Percentiles rank a stretch among this genome's conserved stretches.
phyloP scores from a whole-genome alignment of 257 asterid species.

The Nicotiana otophora region DNA sequence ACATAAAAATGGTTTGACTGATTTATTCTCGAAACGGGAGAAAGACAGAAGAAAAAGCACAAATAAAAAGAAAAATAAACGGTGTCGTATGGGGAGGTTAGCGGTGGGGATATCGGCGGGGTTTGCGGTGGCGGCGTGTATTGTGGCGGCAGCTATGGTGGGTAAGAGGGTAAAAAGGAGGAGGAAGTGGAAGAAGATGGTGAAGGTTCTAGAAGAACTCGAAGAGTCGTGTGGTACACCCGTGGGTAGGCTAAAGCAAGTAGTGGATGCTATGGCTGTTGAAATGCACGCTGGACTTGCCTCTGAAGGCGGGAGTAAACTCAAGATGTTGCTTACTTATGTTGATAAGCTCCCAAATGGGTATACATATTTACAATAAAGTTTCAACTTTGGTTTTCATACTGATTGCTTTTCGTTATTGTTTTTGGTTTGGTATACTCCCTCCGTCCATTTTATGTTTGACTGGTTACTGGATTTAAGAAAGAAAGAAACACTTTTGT shows the following conservation, averaged over 20 bases:
- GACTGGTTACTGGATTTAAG: too few relatives aligned
- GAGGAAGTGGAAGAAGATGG: conserved; percentile 59
- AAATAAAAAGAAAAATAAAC: conserved; percentile 6
- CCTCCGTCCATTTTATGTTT: too few relatives aligned
- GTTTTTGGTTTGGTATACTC: neutral
- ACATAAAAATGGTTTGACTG: conserved; percentile 26
- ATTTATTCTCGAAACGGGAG: conserved; percentile 15
- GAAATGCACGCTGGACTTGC: conserved; percentile 98
- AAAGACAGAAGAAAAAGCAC: neutral
- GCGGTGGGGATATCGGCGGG: conserved; percentile 61
- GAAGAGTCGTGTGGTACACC: conserved; percentile 49
- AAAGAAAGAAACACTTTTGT: too few relatives aligned
- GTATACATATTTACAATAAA: conserved; percentile 25
- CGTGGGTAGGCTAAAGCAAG: conserved; percentile 64
- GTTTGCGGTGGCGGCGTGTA: conserved; percentile 68
- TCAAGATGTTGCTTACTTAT: conserved; percentile 83
- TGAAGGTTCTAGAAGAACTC: neutral
- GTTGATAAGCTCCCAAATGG: conserved; percentile 75
- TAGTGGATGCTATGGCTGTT: conserved; percentile 89
- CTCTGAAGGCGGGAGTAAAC: conserved; percentile 90
- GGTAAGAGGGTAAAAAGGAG: conserved; percentile 49
- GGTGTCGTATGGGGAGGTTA: conserved; percentile 45
- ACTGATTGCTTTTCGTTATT: neutral
- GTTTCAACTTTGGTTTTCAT: neutral
- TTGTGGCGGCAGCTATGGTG: conserved; percentile 60